Percentiles rank a stretch among this genome's conserved stretches.
These are phyloP conservation scores for Pseudocercospora vitis DNA, from an alignment of 2,329 filamentous ascomycete species.

Conservation along the genomic window DNA sequence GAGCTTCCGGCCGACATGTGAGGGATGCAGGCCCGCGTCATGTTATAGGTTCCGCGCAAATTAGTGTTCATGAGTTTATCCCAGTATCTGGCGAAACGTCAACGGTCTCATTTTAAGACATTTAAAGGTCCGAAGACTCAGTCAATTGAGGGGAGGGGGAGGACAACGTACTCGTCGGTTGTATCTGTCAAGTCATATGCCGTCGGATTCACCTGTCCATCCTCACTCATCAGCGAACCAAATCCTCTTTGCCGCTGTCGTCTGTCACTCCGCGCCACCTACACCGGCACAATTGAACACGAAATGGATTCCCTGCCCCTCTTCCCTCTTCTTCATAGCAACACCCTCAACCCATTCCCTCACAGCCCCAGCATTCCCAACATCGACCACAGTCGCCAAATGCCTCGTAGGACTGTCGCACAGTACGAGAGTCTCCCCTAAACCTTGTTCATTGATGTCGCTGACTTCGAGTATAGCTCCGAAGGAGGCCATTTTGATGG, in stretches of 20 bases:
- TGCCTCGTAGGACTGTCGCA: conserved; percentile 19
- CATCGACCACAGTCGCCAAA: conserved; percentile 33
- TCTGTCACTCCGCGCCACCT: too few relatives aligned
- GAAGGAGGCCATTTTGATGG: conserved; percentile 46
- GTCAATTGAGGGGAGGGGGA: too few relatives aligned
- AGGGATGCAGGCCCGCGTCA: conserved; percentile 44
- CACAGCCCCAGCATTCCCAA: conserved; percentile 29
- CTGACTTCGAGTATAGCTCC: conserved; percentile 46
- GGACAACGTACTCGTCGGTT: conserved; percentile 14
- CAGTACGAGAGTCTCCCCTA: conserved; percentile 30
- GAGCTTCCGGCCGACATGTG: conserved; percentile 28
- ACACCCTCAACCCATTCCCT: conserved; percentile 27
- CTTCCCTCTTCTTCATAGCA: conserved; percentile 27
- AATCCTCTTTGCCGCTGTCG: too few relatives aligned
- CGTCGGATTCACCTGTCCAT: conserved; percentile 40
- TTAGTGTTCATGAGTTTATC: conserved; percentile 43
- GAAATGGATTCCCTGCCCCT: conserved; percentile 36
- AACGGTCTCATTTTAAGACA: too few relatives aligned
- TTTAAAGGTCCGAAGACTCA: too few relatives aligned
- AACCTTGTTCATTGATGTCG: conserved; percentile 40
- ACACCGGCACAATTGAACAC: conserved; percentile 47
- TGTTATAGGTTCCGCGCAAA: conserved; percentile 44
- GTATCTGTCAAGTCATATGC: conserved; percentile 39
- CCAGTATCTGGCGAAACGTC: conserved; percentile 47
- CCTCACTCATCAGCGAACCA: too few relatives aligned